Percentiles rank a stretch among this genome's conserved stretches.
These are phyloP conservation scores for Phytopythium chamaehyphon DNA, from an alignment of 352 stramenopile genomes.

Conservation along the genomic window DNA sequence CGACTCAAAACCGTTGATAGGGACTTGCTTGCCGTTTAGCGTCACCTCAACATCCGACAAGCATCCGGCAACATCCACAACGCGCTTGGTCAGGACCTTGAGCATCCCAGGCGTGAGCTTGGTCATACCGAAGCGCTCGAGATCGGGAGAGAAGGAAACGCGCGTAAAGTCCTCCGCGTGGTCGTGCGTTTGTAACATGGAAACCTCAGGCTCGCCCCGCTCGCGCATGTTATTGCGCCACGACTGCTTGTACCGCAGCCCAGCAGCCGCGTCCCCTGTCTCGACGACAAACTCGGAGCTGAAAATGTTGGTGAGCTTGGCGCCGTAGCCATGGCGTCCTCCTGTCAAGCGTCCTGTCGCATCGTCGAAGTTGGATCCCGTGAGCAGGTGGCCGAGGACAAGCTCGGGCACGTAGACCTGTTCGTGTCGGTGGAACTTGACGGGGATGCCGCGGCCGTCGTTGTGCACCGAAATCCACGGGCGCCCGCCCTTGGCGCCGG, in stretches of 20 bases:
- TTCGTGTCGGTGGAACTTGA: conserved; percentile 96
- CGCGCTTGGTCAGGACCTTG: conserved; percentile 94
- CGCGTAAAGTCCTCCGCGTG: conserved; percentile 93
- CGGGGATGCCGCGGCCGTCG: conserved; percentile 97
- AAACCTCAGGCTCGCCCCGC: conserved; percentile 82
- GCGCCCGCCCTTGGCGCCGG: conserved; percentile 47
- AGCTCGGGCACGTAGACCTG: conserved; percentile 97
- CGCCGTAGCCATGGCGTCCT: conserved; percentile 93
- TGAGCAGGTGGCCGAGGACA: conserved; percentile 98
- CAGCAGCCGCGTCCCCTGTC: conserved; percentile 90
- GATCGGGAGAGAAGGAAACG: conserved; percentile 97
- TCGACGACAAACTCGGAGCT: conserved; percentile 98
- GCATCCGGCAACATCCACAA: conserved; percentile 98
- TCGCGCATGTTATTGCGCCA: conserved; percentile 97
- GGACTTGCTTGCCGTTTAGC: conserved; percentile 86
- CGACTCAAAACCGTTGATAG: conserved; percentile 95
- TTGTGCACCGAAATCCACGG: conserved; percentile 97
- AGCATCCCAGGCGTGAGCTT: conserved; percentile 93
- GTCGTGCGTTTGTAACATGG: conserved; percentile 66
- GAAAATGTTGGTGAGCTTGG: conserved; percentile 99
- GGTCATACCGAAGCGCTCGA: conserved; percentile 95
- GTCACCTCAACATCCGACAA: conserved; percentile 92
- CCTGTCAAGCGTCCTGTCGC: conserved; percentile 96
- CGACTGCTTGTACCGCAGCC: conserved; percentile 85
- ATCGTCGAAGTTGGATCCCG: conserved; percentile 99